These are phyloP conservation scores for Jamesozyma lodderae DNA, from an alignment of 805 yeast genomes.

Conservation along the genomic window DNA sequence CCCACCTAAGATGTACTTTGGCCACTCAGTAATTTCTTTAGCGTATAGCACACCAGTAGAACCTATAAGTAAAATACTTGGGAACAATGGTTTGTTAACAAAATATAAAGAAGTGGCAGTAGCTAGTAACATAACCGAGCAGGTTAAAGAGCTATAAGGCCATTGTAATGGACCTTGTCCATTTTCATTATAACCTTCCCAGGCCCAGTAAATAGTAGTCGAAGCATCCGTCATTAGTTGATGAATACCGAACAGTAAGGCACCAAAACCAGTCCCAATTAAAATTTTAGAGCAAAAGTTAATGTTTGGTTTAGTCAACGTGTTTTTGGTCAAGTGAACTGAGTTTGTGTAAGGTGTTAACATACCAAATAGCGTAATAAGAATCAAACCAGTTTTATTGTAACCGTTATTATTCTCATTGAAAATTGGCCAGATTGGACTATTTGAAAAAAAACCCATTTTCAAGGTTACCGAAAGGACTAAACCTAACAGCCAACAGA, in stretches of 20 bases:
- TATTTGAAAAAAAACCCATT: conserved; percentile 69
- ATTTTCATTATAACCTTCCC: conserved; percentile 86
- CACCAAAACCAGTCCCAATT: conserved; percentile 60
- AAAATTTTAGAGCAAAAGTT: conserved; percentile 12
- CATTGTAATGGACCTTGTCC: conserved; percentile 82
- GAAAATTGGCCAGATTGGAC: conserved; percentile 96
- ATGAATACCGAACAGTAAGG: conserved; percentile 59
- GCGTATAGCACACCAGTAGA: conserved; percentile 23
- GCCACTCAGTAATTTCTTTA: conserved; percentile 21
- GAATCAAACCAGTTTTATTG: conserved; percentile 52
- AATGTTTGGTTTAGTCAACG: conserved; percentile 8
- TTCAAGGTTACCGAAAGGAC: conserved; percentile 66
- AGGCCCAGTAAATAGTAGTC: conserved; percentile 84
- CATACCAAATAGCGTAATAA: conserved; percentile 45
- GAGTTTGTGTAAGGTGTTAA: conserved; percentile 41
- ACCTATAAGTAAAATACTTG: conserved; percentile 21
- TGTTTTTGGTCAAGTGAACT: conserved; percentile 14
- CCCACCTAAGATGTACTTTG: conserved; percentile 50
- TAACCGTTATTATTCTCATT: conserved; percentile 77
- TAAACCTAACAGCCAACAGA: conserved; percentile 47
- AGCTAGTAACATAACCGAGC: conserved; percentile 53
- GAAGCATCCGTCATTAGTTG: conserved; percentile 78
- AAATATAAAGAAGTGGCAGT: conserved; percentile 26
- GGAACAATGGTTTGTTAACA: conserved; percentile 18
- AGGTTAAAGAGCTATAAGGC: conserved; percentile 52